Conservation (phyloP, 805 yeast species). For the Candida easanensis region DNA sequence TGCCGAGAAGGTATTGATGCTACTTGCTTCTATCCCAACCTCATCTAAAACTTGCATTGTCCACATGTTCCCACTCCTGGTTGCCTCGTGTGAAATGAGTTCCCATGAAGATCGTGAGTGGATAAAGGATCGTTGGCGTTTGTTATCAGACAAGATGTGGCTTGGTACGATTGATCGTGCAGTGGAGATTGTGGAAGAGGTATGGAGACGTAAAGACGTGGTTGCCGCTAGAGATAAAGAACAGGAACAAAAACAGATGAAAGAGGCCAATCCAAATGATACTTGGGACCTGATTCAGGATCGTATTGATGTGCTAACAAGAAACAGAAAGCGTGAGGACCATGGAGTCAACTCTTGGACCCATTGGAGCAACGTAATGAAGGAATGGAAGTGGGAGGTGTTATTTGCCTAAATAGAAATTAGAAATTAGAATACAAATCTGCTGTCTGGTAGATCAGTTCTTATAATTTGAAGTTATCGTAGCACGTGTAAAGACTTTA, state of each 20-base stretch:
- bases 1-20: constrained; percentile 57
- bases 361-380: constrained; percentile 71
- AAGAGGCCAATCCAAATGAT: neutral
- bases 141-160: constrained; percentile 53
- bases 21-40: constrained; percentile 61
- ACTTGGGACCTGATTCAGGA: constrained; percentile 24
- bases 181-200: constrained; percentile 66
- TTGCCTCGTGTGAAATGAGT: constrained; percentile 64
- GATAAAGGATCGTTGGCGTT: constrained; percentile 57
- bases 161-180: constrained; percentile 67
- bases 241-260: neutral
- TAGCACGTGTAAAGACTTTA: neutral
- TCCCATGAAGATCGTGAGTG: constrained; percentile 58
- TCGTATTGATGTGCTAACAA: constrained; percentile 23
- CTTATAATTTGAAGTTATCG: neutral
- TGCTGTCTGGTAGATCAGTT: neutral
- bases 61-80: constrained; percentile 63
- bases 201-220: constrained; percentile 60
- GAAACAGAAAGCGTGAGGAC: constrained; percentile 29
- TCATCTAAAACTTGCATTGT: constrained; percentile 52
- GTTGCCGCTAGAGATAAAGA: constrained; percentile 1
- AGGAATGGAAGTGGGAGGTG: constrained; percentile 77
- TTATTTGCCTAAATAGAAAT: constrained; percentile 43
- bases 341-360: constrained; percentile 47
- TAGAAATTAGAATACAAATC: neutral